Base-by-base conservation (phyloP, 352 stramenopile species). In the Thalassiosira pacifica region DNA sequence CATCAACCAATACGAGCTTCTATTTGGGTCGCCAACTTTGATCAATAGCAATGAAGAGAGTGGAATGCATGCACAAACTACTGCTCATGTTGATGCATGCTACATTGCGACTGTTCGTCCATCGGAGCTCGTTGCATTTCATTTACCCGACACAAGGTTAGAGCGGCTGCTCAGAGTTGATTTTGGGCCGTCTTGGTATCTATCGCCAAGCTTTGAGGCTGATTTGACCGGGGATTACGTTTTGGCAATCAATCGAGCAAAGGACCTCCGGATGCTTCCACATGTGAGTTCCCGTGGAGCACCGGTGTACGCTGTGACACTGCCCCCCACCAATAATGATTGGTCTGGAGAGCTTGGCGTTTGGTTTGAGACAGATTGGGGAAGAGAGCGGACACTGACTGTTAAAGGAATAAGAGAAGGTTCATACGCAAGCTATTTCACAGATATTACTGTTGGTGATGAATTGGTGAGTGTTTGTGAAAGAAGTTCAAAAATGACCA, bases 281-380 rank as follows among this genome's bases (percentile, higher is more conserved):
- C 76, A 86, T 71, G 76, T 85, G 42, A 88, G 73, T 37, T 91
- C 80, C 55, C 32, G 88, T 76, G 91, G 87, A 71, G 85, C 90
- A 11, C 85, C 90, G 29, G 74, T 94, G 29, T 96, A 94, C 65
- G 89, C 88, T 67, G 86, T 96, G 31, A 79, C 72, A 19, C 60
- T 96, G 29, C 93, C 93, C 29, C 87, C 93, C 26, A 61, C 79
- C 22, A 80, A 87, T 71, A 75, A 80, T 76, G 60, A 85, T 59
- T 95, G 90, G 89, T 82, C 88, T 76, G 86, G 88, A 72, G 91
- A 96, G 68, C 85, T 96, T 42, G 87, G 94, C 18, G 85, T 94
- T 63, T 97, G 89, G 82, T 96, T 97, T 83, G 94, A 97, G 90
- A 97, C 94, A 55, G 94, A 96, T 37, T 97, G 93, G 93, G 93